phyloP scores from a whole-genome alignment of 2,329 filamentous ascomycete genomes.

The Talaromyces amestolkiae region DNA sequence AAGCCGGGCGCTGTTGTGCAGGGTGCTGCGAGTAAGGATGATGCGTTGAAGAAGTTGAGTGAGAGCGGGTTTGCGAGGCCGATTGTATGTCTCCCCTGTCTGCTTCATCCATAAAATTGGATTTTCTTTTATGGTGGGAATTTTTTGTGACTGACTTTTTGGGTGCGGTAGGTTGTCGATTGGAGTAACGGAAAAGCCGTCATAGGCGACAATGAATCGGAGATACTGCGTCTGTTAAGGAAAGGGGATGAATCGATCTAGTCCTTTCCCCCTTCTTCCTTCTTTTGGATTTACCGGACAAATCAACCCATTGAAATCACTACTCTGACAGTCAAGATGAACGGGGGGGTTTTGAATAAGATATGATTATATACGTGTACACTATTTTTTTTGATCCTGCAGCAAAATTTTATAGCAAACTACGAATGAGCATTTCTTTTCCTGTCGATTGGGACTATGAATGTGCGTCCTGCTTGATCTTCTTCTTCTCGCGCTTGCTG shows the following conservation, averaged over 20 bases:
- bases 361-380: background rate
- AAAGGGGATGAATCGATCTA: slow-evolving; percentile 15
- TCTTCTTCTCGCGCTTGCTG: too few species aligned
- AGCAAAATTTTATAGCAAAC: background rate
- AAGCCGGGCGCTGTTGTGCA: slow-evolving; percentile 68
- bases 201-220: slow-evolving; percentile 75
- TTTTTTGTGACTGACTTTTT: slow-evolving; percentile 13
- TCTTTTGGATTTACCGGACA: too few species aligned
- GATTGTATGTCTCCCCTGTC: slow-evolving; percentile 58
- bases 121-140: too few species aligned
- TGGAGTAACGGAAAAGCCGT: slow-evolving; percentile 88
- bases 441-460: background rate
- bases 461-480: background rate
- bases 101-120: background rate
- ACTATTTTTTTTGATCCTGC: background rate
- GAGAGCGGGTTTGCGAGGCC: slow-evolving; percentile 69
- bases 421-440: background rate
- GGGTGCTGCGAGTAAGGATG: slow-evolving; percentile 69
- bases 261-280: too few species aligned
- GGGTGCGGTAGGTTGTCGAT: slow-evolving; percentile 63
- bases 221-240: slow-evolving; percentile 75
- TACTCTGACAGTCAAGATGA: background rate
- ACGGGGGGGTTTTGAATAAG: background rate
- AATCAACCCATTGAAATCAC: background rate
- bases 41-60: slow-evolving; percentile 77